These are phyloP conservation scores for Penicillium verhagenii DNA, from an alignment of 495 filamentous ascomycete genomes.

Conservation along the genomic window DNA sequence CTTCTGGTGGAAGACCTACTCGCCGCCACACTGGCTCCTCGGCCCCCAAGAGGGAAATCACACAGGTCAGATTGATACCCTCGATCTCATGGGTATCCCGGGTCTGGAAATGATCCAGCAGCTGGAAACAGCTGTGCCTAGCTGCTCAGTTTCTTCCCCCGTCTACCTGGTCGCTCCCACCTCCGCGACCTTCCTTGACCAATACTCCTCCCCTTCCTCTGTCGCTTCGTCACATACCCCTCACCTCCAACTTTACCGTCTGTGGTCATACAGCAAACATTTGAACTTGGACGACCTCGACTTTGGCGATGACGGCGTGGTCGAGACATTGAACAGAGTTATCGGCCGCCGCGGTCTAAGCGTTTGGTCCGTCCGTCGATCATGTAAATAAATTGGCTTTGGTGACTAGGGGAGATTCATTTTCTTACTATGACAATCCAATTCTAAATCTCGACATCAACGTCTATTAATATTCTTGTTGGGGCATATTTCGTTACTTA, in stretches of 20 bases:
- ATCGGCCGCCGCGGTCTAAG: slow-evolving; percentile 77
- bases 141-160: slow-evolving; percentile 42
- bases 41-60: slow-evolving; percentile 62
- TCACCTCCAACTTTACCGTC: slow-evolving; percentile 49
- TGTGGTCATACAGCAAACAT: slow-evolving; percentile 74
- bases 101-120: slow-evolving; percentile 58
- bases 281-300: slow-evolving; percentile 93
- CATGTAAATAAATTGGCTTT: slow-evolving; percentile 13
- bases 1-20: slow-evolving; percentile 98
- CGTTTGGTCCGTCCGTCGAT: slow-evolving; percentile 64
- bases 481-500: too few relatives aligned
- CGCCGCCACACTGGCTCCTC: slow-evolving; percentile 87
- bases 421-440: too few relatives aligned
- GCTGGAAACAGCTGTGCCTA: slow-evolving; percentile 52
- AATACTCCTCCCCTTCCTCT: slow-evolving; percentile 41
- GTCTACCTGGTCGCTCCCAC: slow-evolving; percentile 67
- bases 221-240: slow-evolving; percentile 7
- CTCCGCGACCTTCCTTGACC: slow-evolving; percentile 71
- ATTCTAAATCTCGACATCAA: too few relatives aligned
- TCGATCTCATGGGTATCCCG: slow-evolving; percentile 79
- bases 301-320: slow-evolving; percentile 79
- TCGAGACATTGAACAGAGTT: slow-evolving; percentile 69
- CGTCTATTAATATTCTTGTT: too few relatives aligned
- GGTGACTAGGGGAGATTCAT: neutral
- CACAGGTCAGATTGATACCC: slow-evolving; percentile 54